phyloP scores from a whole-genome alignment of 768 basidiomycete genomes.

The Lactarius pseudohatsudake region DNA sequence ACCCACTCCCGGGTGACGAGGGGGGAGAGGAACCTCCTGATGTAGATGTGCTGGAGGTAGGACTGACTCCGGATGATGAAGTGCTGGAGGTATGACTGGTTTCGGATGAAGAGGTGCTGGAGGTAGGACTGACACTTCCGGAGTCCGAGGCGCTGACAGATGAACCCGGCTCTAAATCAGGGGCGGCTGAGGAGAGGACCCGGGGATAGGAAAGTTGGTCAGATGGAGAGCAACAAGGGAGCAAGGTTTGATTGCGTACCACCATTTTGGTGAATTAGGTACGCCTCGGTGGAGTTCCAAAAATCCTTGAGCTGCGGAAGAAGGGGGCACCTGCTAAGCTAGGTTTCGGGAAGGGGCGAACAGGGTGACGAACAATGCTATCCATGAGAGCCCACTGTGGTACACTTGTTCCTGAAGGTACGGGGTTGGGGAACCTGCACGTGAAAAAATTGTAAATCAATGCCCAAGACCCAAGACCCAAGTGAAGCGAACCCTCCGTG shows the following conservation, averaged over 20 bases:
- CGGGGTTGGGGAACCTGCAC: slow-evolving; percentile 10
- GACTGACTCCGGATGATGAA: too few relatives aligned
- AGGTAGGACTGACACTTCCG: too few relatives aligned
- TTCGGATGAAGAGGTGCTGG: neutral
- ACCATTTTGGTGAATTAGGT: too few relatives aligned
- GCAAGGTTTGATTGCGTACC: too few relatives aligned
- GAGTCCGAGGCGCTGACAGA: neutral
- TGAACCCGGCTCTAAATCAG: neutral
- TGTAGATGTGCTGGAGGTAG: too few relatives aligned
- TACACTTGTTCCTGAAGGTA: neutral
- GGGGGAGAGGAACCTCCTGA: too few relatives aligned
- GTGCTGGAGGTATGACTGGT: too few relatives aligned
- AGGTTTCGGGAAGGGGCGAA: neutral
- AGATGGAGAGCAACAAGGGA: too few relatives aligned
- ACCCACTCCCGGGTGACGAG: neutral
- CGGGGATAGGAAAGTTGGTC: neutral
- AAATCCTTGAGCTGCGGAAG: neutral
- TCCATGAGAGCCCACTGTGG: slow-evolving; percentile 8
- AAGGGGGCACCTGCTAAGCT: neutral
- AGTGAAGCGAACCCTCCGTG: neutral
- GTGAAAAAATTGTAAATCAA: neutral
- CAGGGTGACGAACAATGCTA: neutral
- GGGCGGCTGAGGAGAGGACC: neutral
- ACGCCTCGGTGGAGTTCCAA: too few relatives aligned
- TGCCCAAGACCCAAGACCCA: neutral